Percentiles rank a stretch among this genome's conserved stretches.
These are phyloP conservation scores for Tetrahymena borealis DNA, from an alignment of 73 alveolate genomes.

Conservation along the genomic window DNA sequence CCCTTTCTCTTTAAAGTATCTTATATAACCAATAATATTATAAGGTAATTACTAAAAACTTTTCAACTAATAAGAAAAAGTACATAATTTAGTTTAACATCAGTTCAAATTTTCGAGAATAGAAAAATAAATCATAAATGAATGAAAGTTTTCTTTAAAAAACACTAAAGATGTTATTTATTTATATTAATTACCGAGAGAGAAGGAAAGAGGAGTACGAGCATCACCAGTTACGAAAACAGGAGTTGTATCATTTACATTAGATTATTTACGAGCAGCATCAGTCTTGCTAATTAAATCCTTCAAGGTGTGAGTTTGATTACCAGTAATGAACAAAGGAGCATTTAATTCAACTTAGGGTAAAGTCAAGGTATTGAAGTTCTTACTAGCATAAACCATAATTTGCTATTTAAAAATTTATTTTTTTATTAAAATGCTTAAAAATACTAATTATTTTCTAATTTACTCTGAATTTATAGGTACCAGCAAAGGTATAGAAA, in stretches of 20 bases:
- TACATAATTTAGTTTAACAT: too few species aligned
- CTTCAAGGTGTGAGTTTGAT: not conserved
- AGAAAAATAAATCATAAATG: not conserved
- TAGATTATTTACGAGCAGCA: not conserved
- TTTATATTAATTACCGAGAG: not conserved
- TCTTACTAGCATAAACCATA: conserved; percentile 27
- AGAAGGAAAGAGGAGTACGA: not conserved
- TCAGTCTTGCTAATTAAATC: not conserved
- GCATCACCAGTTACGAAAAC: not conserved
- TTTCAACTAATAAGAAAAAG: too few species aligned
- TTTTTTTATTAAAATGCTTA: not conserved
- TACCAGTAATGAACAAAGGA: not conserved
- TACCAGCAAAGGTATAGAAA: conserved; percentile 40
- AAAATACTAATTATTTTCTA: not conserved
- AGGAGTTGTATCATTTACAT: not conserved
- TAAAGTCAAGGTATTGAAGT: conserved; percentile 20
- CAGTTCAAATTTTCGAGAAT: too few species aligned
- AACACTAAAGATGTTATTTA: not conserved
- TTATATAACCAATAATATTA: too few species aligned
- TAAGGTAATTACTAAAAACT: too few species aligned
- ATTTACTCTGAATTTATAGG: conserved; percentile 41
- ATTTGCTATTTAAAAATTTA: not conserved
- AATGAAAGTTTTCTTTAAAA: not conserved
- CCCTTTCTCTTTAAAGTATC: too few species aligned
- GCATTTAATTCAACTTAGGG: conserved; percentile 11